phyloP scores from a whole-genome alignment of 1,284 basidiomycete genomes.

The Phaffia rhodozyma region DNA sequence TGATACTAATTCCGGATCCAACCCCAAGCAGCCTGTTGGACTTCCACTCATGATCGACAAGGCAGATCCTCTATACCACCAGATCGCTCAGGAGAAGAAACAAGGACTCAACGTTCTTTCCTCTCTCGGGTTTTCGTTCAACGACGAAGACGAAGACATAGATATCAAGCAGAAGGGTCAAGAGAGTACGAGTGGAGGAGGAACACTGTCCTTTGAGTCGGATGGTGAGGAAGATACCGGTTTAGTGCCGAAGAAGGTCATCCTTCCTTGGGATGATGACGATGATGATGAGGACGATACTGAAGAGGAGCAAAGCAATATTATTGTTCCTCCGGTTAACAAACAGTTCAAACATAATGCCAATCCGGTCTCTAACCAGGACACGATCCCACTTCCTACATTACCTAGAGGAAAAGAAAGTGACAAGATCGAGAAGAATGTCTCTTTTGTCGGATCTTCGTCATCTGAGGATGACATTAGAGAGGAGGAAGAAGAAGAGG shows the following conservation, averaged over 20 bases:
- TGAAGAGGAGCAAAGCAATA: background rate
- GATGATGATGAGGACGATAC: background rate
- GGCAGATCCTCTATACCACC: too few species aligned
- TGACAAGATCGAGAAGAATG: background rate
- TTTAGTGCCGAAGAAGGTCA: background rate
- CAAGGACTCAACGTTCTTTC: too few species aligned
- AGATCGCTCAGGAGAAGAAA: too few species aligned
- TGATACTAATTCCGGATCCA: too few species aligned
- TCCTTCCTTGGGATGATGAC: too few species aligned
- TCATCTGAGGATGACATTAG: background rate
- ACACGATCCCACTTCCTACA: too few species aligned
- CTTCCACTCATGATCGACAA: too few species aligned
- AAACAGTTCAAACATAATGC: too few species aligned
- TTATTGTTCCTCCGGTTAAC: background rate
- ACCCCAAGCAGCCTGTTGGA: too few species aligned
- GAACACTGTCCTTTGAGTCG: constrained; percentile 13
- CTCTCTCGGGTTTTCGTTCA: constrained; percentile 21
- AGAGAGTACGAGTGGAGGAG: constrained; percentile 26
- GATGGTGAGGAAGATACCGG: constrained; percentile 22
- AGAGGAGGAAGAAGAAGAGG: constrained; percentile 4
- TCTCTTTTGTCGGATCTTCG: background rate
- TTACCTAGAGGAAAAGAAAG: background rate
- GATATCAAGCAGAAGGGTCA: constrained; percentile 40
- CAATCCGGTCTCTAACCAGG: too few species aligned
- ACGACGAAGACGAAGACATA: constrained; percentile 37